Conservation (phyloP, 2,329 filamentous ascomycete species). For the Plectosphaerella plurivora region DNA sequence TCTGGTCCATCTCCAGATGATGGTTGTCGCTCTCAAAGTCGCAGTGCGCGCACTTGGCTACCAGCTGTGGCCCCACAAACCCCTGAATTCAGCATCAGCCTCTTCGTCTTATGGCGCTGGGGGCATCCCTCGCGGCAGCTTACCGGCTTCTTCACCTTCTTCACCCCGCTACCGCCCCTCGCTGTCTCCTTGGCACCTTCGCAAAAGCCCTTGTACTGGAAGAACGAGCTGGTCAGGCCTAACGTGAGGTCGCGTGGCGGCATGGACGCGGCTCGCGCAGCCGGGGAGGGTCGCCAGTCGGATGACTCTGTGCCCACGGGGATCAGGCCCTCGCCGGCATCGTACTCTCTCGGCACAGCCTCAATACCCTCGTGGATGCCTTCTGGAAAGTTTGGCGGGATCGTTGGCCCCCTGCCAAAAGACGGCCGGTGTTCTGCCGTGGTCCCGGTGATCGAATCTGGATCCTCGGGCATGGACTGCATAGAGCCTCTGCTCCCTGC, state of each 20-base stretch:
- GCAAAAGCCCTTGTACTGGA: constrained; percentile 50
- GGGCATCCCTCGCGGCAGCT: constrained; percentile 12
- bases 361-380: constrained; percentile 9
- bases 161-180: constrained; percentile 43
- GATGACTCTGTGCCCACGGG: constrained; percentile 25
- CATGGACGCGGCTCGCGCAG: constrained; percentile 8
- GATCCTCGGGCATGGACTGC: constrained; percentile 3
- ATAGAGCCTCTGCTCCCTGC: constrained; percentile 13
- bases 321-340: constrained; percentile 27
- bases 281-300: constrained; percentile 9
- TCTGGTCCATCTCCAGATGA: constrained; percentile 46
- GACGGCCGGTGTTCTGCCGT: not conserved
- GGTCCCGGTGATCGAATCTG: not conserved
- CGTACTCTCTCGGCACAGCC: not conserved
- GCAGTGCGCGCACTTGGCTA: constrained; percentile 50
- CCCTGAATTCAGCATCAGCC: constrained; percentile 22
- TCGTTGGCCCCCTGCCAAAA: not conserved
- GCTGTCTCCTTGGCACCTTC: constrained; percentile 47
- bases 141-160: constrained; percentile 45
- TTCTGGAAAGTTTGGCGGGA: constrained; percentile 7
- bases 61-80: constrained; percentile 32
- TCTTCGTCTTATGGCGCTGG: not conserved
- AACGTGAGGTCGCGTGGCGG: constrained; percentile 37
- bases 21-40: constrained; percentile 50
- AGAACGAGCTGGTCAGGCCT: constrained; percentile 42